These are phyloP conservation scores for Salicornia ramosissima DNA, from an alignment of 148 eudicot species.

Conservation along the genomic window DNA sequence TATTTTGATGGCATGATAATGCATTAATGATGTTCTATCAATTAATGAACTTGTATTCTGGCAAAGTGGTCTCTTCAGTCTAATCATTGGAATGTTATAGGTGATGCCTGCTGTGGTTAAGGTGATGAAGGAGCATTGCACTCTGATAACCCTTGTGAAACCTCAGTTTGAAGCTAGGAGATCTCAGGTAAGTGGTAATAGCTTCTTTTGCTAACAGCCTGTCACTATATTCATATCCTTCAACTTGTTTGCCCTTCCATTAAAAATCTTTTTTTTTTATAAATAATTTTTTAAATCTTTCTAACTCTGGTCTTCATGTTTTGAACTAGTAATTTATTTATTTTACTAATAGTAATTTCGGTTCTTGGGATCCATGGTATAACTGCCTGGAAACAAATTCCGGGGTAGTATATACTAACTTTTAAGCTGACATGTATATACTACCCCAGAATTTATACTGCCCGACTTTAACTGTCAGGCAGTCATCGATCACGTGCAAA, in stretches of 20 bases:
- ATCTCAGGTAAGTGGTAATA: conserved; percentile 77
- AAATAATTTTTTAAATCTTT: too few species aligned
- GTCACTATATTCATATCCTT: not conserved
- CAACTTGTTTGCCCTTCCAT: not conserved
- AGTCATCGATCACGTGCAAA: not conserved
- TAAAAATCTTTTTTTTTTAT: not conserved
- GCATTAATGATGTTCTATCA: not conserved
- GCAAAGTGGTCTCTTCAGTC: not conserved
- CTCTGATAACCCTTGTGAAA: conserved; percentile 78
- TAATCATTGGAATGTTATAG: conserved; percentile 34
- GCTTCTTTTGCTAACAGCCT: not conserved
- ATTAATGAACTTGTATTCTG: not conserved
- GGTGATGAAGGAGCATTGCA: conserved; percentile 82
- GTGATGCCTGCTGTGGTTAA: conserved; percentile 96
- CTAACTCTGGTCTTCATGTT: not conserved
- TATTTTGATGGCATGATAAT: not conserved
- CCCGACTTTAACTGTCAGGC: not conserved
- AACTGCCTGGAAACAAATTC: not conserved
- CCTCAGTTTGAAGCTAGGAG: conserved; percentile 98
- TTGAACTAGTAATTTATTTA: too few species aligned
- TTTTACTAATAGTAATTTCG: too few species aligned
- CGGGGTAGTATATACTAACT: not conserved
- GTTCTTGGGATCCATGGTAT: not conserved
- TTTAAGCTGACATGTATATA: too few species aligned
- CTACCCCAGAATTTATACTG: too few species aligned